A percentile compares a stretch with the other conserved stretches of the same genome.
Conservation (phyloP, 176 grass and related monocot genomes). For the Urochloa ruziziensis region DNA sequence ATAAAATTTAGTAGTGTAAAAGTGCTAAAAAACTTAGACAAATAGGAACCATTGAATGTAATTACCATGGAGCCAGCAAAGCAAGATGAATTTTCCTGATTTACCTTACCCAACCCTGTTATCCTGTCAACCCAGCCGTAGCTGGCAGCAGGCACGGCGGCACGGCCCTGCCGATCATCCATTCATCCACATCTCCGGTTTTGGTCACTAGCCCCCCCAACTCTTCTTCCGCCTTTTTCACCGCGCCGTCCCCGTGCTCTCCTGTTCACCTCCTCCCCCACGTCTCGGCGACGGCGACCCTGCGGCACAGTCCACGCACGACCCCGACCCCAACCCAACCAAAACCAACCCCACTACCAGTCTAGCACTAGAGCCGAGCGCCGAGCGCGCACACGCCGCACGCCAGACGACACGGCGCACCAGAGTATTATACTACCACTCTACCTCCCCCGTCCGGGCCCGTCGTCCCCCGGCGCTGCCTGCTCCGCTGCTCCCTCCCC, state of each 20-base stretch:
- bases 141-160: too few species aligned
- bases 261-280: not conserved
- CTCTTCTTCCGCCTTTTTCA: not conserved
- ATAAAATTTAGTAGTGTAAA: too few species aligned
- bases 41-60: too few species aligned
- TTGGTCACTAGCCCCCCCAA: too few species aligned
- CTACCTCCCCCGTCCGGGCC: not conserved
- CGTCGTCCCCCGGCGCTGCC: not conserved
- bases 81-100: too few species aligned
- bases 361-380: not conserved
- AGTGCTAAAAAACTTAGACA: too few species aligned
- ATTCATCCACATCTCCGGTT: too few species aligned
- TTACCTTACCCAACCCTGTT: too few species aligned
- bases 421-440: not conserved
- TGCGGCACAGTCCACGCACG: conserved; percentile 2
- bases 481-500: not conserved
- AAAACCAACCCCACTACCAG: conserved; percentile 37
- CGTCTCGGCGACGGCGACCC: not conserved
- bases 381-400: conserved; percentile 3
- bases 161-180: too few species aligned
- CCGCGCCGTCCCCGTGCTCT: not conserved
- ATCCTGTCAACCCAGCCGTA: too few species aligned
- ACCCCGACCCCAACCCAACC: not conserved
- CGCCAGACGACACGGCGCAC: not conserved
- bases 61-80: too few species aligned